Evolutionary conservation across 1,284 basidiomycete genomes (phyloP), one percentile per base, ranked within the genome.

Genomic region (Mycena citricolor): DNA sequence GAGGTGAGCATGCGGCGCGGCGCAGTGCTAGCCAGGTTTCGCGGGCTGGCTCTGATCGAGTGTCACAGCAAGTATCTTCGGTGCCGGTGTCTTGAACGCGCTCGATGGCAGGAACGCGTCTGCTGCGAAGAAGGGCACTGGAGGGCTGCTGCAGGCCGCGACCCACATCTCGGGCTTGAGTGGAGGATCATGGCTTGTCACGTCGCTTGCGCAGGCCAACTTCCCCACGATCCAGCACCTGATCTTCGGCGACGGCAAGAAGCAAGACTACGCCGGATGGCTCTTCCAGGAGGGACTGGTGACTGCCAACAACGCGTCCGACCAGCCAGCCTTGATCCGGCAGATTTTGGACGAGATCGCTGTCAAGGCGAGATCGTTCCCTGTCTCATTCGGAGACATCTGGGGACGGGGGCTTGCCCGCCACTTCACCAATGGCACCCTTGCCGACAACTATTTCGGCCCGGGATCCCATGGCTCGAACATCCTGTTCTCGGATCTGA

Each of bases 31-130:
- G n/a, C n/a, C n/a, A n/a, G n/a, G n/a, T n/a, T n/a, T n/a, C n/a
- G n/a, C n/a, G n/a, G n/a, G n/a, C n/a, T n/a, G n/a, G n/a, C n/a
- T n/a, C 41, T 19, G 4, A 14, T 7, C 7, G 16, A 12, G 29
- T 26, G 17, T 5, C 17, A 17, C 30, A 52, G 51, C 77, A 0
- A 69, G 73, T 0, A 64, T 74, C 2, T 76, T 77, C 51, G 74
- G 72, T 6, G 73, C 73, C 0, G 77, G 71, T 0, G 63, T 74
- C 4, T 50, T 79, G 31, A 71, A 71, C 39, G 69, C 71, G 1
- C 53, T 81, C 20, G 79, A 81, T 48, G 71, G 57, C 6, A 57
- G 77, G 12, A 78, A 81, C 44, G 17, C 55, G 5, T 65, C 73
- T 0, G 65, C 74, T 0, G 61, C 55, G 8, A 38, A 32, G 3